phyloP scores from a whole-genome alignment of 2,329 filamentous ascomycete species.

The Epichloe coenophiala region DNA sequence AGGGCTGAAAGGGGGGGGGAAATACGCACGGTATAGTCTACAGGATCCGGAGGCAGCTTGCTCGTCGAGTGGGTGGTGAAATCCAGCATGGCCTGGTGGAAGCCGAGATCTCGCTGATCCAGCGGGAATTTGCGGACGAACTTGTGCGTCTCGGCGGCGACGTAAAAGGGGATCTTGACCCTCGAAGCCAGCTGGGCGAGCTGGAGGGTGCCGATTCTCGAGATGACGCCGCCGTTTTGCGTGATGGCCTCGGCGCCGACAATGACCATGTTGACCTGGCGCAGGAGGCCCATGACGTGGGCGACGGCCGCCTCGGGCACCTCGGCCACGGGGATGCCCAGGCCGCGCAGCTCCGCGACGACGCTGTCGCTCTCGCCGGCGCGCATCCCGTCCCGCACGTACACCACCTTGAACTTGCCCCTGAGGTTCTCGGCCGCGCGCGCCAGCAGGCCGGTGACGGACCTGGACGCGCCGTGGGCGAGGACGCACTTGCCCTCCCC shows the following conservation, averaged over 20 bases:
- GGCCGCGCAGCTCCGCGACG: slow-evolving; percentile 54
- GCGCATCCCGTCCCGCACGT: slow-evolving; percentile 48
- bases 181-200: slow-evolving; percentile 65
- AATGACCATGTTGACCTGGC: slow-evolving; percentile 52
- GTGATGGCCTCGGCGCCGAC: slow-evolving; percentile 75
- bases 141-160: slow-evolving; percentile 92
- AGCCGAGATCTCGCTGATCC: slow-evolving; percentile 65
- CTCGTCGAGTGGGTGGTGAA: slow-evolving; percentile 45
- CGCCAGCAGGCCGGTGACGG: slow-evolving; percentile 64
- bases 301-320: slow-evolving; percentile 51
- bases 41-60: slow-evolving; percentile 38
- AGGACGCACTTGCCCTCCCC: slow-evolving; percentile 69
- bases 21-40: slow-evolving; percentile 57
- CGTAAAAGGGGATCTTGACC: slow-evolving; percentile 67
- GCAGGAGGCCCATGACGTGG: slow-evolving; percentile 49
- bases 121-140: slow-evolving; percentile 81
- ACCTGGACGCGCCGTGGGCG: slow-evolving; percentile 77
- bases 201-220: slow-evolving; percentile 73
- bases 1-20: too few species aligned
- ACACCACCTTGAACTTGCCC: slow-evolving; percentile 72
- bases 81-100: slow-evolving; percentile 64
- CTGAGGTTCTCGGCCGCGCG: slow-evolving; percentile 47
- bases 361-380: slow-evolving; percentile 52
- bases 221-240: slow-evolving; percentile 87
- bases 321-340: slow-evolving; percentile 66